Evolutionary conservation across 83 land plant species (phyloP).

Genomic region (Picea engelmannii): DNA sequence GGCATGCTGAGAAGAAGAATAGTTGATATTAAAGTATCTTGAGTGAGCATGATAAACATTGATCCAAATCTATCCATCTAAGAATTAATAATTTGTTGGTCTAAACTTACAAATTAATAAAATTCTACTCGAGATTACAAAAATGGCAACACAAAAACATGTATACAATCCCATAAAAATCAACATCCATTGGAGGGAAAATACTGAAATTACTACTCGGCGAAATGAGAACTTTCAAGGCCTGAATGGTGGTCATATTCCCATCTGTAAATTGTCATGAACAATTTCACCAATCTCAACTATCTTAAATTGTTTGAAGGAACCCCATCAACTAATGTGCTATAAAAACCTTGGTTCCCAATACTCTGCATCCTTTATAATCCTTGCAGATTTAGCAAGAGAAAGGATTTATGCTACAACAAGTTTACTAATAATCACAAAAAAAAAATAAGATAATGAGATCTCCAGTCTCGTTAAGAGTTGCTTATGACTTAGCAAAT

Average conservation of each 20-base stretch:
- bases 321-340: too few relatives aligned
- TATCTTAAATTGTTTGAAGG: too few relatives aligned
- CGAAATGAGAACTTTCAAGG: too few relatives aligned
- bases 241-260: too few relatives aligned
- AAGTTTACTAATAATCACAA: slow-evolving; percentile 54
- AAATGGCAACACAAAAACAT: slow-evolving; percentile 84
- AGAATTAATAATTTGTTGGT: slow-evolving; percentile 74
- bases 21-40: slow-evolving; percentile 71
- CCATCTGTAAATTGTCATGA: too few relatives aligned
- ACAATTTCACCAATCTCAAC: too few relatives aligned
- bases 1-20: slow-evolving; percentile 34
- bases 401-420: slow-evolving; percentile 50
- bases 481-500: slow-evolving; percentile 45
- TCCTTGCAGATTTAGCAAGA: slow-evolving; percentile 41
- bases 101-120: slow-evolving; percentile 59
- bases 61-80: slow-evolving; percentile 49
- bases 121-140: slow-evolving; percentile 70
- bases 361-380: slow-evolving; percentile 45
- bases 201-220: too few relatives aligned
- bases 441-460: slow-evolving; percentile 64
- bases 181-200: slow-evolving; percentile 70
- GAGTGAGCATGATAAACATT: slow-evolving; percentile 56
- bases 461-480: slow-evolving; percentile 72
- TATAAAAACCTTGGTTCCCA: not conserved
- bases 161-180: slow-evolving; percentile 98